phyloP scores from a whole-genome alignment of 148 eudicot genomes.

The Chenopodium suecicum region DNA sequence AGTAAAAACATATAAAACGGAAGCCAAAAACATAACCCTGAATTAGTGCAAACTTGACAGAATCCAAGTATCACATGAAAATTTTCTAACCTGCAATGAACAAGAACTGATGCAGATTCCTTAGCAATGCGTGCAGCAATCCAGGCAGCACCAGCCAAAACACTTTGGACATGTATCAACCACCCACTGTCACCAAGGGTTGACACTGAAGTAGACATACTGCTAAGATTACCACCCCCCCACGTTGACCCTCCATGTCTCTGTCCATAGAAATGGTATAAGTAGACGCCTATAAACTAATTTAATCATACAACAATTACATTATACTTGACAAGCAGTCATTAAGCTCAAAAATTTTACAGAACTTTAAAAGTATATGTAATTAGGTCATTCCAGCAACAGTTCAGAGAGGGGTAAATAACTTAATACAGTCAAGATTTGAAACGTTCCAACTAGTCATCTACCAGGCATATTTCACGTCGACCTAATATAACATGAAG shows the following conservation, averaged over 20 bases:
- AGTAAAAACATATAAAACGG: neutral
- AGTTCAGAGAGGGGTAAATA: neutral
- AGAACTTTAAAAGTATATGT: neutral
- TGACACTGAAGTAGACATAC: conserved; percentile 99
- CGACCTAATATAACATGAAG: neutral
- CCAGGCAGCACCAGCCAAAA: conserved; percentile 98
- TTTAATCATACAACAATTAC: conserved; percentile 11
- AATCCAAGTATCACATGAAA: neutral
- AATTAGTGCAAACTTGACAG: neutral
- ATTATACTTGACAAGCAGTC: neutral
- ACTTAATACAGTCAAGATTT: neutral
- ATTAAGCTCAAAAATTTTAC: neutral
- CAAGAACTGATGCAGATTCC: conserved; percentile 96
- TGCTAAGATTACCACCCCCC: conserved; percentile 98
- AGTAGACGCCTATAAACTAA: conserved; percentile 10
- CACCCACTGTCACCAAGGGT: conserved; percentile 97
- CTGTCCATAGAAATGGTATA: conserved; percentile 37
- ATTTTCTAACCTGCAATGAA: conserved; percentile 85
- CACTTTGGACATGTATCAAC: conserved; percentile 95
- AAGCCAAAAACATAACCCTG: neutral
- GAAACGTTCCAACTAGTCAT: neutral
- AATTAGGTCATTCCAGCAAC: neutral
- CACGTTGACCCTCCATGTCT: conserved; percentile 96
- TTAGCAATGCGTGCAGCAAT: conserved; percentile 93
- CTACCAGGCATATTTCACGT: neutral